Conservation (phyloP, 2,329 filamentous ascomycete species). For the Dothistroma pini region DNA sequence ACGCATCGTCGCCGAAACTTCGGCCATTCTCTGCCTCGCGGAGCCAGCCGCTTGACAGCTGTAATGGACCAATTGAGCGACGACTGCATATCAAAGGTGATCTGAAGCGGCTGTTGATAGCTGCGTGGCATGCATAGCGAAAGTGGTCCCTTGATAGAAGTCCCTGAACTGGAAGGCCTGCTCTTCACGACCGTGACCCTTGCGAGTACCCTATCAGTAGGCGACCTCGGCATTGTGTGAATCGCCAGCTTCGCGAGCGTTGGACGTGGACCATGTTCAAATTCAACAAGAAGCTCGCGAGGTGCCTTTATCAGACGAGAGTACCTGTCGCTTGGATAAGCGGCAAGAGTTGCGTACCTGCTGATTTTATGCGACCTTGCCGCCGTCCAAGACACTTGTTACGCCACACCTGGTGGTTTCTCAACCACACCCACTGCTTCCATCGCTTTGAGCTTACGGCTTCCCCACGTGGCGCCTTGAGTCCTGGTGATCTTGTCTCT, state of each 20-base stretch:
- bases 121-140: not conserved
- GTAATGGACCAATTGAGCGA: slow-evolving; percentile 9
- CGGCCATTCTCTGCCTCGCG: slow-evolving; percentile 2
- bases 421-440: not conserved
- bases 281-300: not conserved
- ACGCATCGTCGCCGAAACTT: slow-evolving; percentile 3
- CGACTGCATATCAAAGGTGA: not conserved
- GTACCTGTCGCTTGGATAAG: not conserved
- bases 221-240: not conserved
- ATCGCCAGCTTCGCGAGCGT: not conserved
- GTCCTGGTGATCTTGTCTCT: not conserved
- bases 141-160: not conserved
- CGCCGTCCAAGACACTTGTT: not conserved
- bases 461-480: slow-evolving; percentile 7
- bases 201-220: not conserved
- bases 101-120: slow-evolving; percentile 5
- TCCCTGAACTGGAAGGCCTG: not conserved
- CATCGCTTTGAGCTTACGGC: not conserved
- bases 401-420: not conserved
- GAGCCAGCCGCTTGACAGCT: slow-evolving; percentile 11
- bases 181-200: not conserved
- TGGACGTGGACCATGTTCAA: not conserved
- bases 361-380: not conserved
- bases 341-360: slow-evolving; percentile 1
- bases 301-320: not conserved